A percentile compares a stretch with the other conserved stretches of the same genome.
phyloP scores from a whole-genome alignment of 495 filamentous ascomycete genomes.

The Physcia stellaris region DNA sequence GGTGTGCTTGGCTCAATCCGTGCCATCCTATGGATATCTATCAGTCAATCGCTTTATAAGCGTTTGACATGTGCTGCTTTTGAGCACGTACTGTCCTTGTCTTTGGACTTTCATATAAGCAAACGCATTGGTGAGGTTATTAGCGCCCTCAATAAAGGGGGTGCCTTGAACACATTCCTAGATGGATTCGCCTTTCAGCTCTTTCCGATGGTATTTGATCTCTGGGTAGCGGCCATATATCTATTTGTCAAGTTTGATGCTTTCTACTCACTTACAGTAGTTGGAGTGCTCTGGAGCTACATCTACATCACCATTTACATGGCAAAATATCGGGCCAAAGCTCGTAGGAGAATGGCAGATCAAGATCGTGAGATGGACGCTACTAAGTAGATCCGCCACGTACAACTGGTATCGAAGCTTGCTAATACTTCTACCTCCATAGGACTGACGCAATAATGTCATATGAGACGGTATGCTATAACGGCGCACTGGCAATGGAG shows the following conservation, averaged over 20 bases:
- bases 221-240: slow-evolving; percentile 53
- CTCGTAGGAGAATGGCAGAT: not conserved
- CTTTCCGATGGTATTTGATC: slow-evolving; percentile 57
- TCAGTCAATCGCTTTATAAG: slow-evolving; percentile 50
- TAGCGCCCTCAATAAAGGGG: slow-evolving; percentile 50
- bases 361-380: slow-evolving; percentile 25
- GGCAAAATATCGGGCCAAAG: slow-evolving; percentile 21
- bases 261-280: slow-evolving; percentile 60
- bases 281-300: slow-evolving; percentile 46
- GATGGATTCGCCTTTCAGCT: slow-evolving; percentile 55
- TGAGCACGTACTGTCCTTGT: slow-evolving; percentile 63
- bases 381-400: not conserved
- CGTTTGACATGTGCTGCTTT: slow-evolving; percentile 52
- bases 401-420: not conserved
- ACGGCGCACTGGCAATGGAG: no score
- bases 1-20: slow-evolving; percentile 37
- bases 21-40: slow-evolving; percentile 49
- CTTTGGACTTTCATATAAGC: slow-evolving; percentile 64
- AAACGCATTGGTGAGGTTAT: slow-evolving; percentile 61
- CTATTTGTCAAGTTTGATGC: slow-evolving; percentile 53
- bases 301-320: slow-evolving; percentile 47
- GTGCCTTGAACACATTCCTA: slow-evolving; percentile 46
- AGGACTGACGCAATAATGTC: no score
- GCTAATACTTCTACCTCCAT: no score
- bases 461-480: no score